Evolutionary conservation across 2,329 filamentous ascomycete genomes (phyloP).

Genomic region (Colletotrichum nymphaeae): DNA sequence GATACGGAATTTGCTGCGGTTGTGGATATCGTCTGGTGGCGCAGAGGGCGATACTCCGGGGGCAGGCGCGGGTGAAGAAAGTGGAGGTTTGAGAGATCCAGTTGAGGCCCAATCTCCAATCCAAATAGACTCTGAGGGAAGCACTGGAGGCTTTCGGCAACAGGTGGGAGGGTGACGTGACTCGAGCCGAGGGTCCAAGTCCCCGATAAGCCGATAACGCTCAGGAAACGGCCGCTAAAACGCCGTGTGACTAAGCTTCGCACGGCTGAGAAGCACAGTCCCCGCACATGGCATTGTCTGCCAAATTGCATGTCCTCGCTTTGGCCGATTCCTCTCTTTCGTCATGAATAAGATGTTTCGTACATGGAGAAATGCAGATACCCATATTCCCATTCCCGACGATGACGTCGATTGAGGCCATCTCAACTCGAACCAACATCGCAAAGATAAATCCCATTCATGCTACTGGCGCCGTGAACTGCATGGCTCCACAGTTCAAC

Average conservation of each 20-base stretch:
- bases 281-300: constrained; percentile 22
- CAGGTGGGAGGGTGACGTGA: constrained; percentile 24
- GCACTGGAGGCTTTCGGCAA: constrained; percentile 9
- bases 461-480: no score
- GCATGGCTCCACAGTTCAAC: not conserved
- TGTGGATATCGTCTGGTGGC: constrained; percentile 4
- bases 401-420: not conserved
- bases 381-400: not conserved
- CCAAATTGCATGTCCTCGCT: not conserved
- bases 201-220: constrained; percentile 30
- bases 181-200: constrained; percentile 21
- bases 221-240: constrained; percentile 24
- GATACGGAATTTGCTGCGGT: not conserved
- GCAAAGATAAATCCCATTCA: not conserved
- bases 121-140: not conserved
- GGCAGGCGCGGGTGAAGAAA: not conserved
- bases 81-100: constrained; percentile 21
- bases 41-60: not conserved
- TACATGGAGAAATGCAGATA: not conserved
- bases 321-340: not conserved
- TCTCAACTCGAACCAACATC: not conserved
- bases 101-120: constrained; percentile 20
- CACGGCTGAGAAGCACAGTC: constrained; percentile 10
- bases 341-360: not conserved
- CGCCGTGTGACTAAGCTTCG: not conserved